Evolutionary conservation across 2,329 filamentous ascomycete genomes (phyloP), one percentile per base, ranked within the genome.

Genomic region (Neonectria magnoliae): DNA sequence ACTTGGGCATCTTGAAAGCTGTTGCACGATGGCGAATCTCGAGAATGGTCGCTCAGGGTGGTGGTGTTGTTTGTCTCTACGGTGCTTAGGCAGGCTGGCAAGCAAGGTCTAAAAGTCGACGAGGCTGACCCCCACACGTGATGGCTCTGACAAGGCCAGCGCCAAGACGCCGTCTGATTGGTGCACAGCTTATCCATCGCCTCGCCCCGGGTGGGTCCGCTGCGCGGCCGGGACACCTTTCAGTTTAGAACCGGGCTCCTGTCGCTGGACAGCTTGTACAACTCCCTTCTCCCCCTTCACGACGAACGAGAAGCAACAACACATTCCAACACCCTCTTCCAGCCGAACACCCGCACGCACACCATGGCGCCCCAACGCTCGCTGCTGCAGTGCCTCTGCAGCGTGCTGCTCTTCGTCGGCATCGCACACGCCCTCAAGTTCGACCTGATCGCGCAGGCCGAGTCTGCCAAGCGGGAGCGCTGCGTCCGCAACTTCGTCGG

Each of bases 401-500:
- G 85, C 79, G 75, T 90, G 56, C 78, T 89, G 69, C 79, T 90
- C 61, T 79, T 90, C 63, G 80, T 85, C 68, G 81, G 83, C 64
- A 82, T 82, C 70, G 82, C 83, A 68, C 80, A 85, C 71, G 94
- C 94, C 64, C 89, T 99, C 75, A 98, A 97, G 84, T 98, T 99
- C 86, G 96, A 99, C 76, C 88, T 99, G 66, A 82, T 88, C 74
- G 93, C 94, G 48, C 87, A 90, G 70, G 81, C 83, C 67, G 77
- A 79, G 75, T 76, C 62, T 71, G 84, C 87, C 78, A 89, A 91
- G 74, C 88, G 90, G 76, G 92, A 95, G 82, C 88, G 95, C 83
- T 99, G 96, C 84, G 92, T 99, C 80, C 90, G 95, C 79, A 99
- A 99, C 84, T 99, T 98, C 80, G 94, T 98, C 71, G 87, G 89